Percentiles rank a stretch among this genome's conserved stretches.
Conservation (phyloP, 2,329 filamentous ascomycete species). For the Diaporthe ampelina region DNA sequence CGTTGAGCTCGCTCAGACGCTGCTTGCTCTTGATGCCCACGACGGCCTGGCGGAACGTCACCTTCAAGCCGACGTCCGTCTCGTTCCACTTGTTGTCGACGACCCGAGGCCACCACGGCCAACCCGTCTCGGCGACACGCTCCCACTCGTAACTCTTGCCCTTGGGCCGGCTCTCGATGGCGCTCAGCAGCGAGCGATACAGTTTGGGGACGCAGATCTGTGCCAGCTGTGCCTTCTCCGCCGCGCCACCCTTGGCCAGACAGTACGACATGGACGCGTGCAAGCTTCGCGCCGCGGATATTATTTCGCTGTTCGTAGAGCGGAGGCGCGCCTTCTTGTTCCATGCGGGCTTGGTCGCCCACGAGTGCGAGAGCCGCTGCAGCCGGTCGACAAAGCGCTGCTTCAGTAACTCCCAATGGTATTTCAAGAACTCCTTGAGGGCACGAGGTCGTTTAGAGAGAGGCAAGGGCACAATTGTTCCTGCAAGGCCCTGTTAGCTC, state of each 20-base stretch:
- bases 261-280: conserved; percentile 73
- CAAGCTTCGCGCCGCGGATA: conserved; percentile 69
- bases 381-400: conserved; percentile 54
- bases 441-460: conserved; percentile 51
- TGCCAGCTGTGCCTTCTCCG: conserved; percentile 63
- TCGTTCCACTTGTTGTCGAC: conserved; percentile 63
- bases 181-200: conserved; percentile 62
- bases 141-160: conserved; percentile 66
- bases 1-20: conserved; percentile 60
- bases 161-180: conserved; percentile 65
- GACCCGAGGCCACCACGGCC: conserved; percentile 61
- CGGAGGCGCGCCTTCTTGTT: conserved; percentile 52
- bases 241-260: conserved; percentile 64
- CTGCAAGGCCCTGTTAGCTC: conserved; percentile 48
- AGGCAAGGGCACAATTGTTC: conserved; percentile 63
- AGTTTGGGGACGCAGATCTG: conserved; percentile 69
- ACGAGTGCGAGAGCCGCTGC: conserved; percentile 54
- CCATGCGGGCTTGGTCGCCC: conserved; percentile 53
- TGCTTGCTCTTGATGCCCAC: conserved; percentile 72
- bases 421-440: conserved; percentile 49
- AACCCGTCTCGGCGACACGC: conserved; percentile 63
- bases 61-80: conserved; percentile 38
- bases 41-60: conserved; percentile 70
- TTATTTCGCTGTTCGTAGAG: conserved; percentile 56
- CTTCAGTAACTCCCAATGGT: conserved; percentile 55